phyloP scores from a whole-genome alignment of 208 protist genomes.

The Trypanosoma vivax region DNA sequence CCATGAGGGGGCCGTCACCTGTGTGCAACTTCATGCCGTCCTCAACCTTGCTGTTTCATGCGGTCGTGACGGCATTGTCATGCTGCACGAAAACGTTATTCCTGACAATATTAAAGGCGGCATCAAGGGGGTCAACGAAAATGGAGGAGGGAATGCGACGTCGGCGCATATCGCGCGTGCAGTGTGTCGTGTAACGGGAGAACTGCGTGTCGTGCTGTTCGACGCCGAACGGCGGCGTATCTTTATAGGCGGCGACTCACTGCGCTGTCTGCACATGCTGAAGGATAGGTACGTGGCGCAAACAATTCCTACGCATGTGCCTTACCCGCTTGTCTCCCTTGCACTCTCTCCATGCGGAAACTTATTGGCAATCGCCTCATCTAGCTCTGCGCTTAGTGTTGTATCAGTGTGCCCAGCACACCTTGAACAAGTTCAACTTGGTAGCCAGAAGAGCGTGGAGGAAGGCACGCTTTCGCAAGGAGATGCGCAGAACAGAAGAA shows the following conservation, averaged over 20 bases:
- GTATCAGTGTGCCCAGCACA: constrained; percentile 10
- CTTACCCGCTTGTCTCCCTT: constrained; percentile 52
- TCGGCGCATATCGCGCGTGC: constrained; percentile 33
- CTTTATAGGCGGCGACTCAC: constrained; percentile 82
- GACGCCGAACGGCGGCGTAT: constrained; percentile 47
- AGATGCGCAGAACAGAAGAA: not conserved
- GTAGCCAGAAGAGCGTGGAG: not conserved
- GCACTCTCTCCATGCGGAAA: constrained; percentile 58
- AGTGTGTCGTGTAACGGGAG: constrained; percentile 72
- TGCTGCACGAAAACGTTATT: constrained; percentile 65
- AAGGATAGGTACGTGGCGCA: constrained; percentile 33
- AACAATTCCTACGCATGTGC: constrained; percentile 52
- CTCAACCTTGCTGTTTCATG: constrained; percentile 53
- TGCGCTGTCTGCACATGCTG: constrained; percentile 62
- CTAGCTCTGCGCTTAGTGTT: constrained; percentile 45
- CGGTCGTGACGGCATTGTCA: constrained; percentile 65
- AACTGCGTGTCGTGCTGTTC: constrained; percentile 65
- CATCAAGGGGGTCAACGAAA: not conserved
- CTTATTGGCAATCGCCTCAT: constrained; percentile 60
- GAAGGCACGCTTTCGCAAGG: too few relatives aligned
- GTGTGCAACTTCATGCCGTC: constrained; percentile 38
- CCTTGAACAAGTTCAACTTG: not conserved
- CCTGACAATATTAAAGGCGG: not conserved
- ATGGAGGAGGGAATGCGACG: not conserved
- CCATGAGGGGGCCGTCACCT: constrained; percentile 60